A percentile compares a stretch with the other conserved stretches of the same genome.
These are phyloP conservation scores for Phytophthora idaei DNA, from an alignment of 352 stramenopile genomes.

Conservation along the genomic window DNA sequence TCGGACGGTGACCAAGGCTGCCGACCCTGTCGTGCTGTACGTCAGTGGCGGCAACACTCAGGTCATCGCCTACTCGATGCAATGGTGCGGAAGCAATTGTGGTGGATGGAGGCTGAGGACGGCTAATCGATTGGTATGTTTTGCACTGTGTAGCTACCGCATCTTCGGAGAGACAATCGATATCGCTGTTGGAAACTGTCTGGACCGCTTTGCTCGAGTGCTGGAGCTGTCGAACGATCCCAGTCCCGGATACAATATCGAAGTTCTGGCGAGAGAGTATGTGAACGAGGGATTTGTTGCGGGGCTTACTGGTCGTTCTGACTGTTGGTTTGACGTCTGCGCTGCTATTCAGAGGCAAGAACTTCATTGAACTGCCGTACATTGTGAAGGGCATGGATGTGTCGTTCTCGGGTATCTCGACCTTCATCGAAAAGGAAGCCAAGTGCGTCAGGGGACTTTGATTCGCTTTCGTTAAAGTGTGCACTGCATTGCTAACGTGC, in stretches of 20 bases:
- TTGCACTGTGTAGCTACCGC: slow-evolving; percentile 82
- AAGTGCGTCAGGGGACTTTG: slow-evolving; percentile 49
- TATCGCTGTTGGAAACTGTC: slow-evolving; percentile 99
- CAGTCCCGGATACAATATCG: slow-evolving; percentile 99
- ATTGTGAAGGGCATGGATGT: slow-evolving; percentile 99
- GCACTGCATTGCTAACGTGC: slow-evolving; percentile 3
- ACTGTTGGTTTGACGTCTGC: slow-evolving; percentile 1
- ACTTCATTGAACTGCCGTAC: slow-evolving; percentile 98
- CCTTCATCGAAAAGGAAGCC: slow-evolving; percentile 95
- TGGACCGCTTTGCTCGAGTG: slow-evolving; percentile 97
- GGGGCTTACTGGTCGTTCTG: background rate
- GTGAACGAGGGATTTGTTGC: slow-evolving; percentile 9
- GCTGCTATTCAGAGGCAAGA: slow-evolving; percentile 59
- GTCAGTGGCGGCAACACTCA: slow-evolving; percentile 99
- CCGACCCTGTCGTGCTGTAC: slow-evolving; percentile 98
- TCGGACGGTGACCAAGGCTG: slow-evolving; percentile 93
- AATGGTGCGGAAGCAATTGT: slow-evolving; percentile 46
- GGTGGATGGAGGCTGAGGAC: slow-evolving; percentile 6
- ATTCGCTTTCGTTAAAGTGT: background rate
- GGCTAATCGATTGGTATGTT: slow-evolving; percentile 1
- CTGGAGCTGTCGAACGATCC: slow-evolving; percentile 98
- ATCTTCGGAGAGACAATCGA: slow-evolving; percentile 99
- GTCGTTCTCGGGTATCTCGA: slow-evolving; percentile 98
- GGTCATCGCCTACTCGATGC: slow-evolving; percentile 91
- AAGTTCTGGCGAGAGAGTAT: slow-evolving; percentile 96